Evolutionary conservation across 305 asterid genomes (phyloP).

Genomic region (Solanum hybrid): DNA sequence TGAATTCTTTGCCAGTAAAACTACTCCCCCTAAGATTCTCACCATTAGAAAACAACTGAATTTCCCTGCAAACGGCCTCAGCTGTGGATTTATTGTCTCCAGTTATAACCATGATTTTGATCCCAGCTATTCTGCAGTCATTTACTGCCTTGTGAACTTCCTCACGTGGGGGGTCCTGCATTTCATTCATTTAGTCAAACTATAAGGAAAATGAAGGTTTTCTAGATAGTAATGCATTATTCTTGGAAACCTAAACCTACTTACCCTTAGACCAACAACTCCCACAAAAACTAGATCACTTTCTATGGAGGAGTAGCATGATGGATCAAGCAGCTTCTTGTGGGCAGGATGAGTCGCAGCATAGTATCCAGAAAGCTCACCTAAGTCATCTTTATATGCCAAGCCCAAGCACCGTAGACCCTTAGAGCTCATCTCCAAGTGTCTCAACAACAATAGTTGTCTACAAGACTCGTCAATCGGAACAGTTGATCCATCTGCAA

Average conservation of each 20-base stretch:
- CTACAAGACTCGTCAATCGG: constrained; percentile 61
- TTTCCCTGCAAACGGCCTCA: constrained; percentile 81
- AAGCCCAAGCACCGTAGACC: constrained; percentile 81
- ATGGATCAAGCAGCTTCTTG: constrained; percentile 68
- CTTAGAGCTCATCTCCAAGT: constrained; percentile 67
- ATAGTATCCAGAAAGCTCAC: constrained; percentile 63
- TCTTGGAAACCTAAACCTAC: constrained; percentile 4
- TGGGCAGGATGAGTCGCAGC: constrained; percentile 61
- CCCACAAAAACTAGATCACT: constrained; percentile 74
- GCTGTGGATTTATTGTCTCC: constrained; percentile 96
- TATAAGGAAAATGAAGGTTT: neutral
- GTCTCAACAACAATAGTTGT: constrained; percentile 41
- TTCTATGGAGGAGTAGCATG: constrained; percentile 61
- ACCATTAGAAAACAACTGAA: constrained; percentile 44
- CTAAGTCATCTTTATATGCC: constrained; percentile 76
- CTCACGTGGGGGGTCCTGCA: constrained; percentile 94
- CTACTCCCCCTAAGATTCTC: constrained; percentile 56
- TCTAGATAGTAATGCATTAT: neutral
- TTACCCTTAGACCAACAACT: constrained; percentile 77
- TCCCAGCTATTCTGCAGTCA: constrained; percentile 81
- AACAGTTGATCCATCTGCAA: constrained; percentile 57
- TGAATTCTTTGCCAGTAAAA: constrained; percentile 77
- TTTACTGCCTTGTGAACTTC: constrained; percentile 70
- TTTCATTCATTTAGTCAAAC: constrained; percentile 1
- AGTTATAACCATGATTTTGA: constrained; percentile 82